phyloP scores from a whole-genome alignment of 176 grass and related monocot genomes.

The Chloris gayana region DNA sequence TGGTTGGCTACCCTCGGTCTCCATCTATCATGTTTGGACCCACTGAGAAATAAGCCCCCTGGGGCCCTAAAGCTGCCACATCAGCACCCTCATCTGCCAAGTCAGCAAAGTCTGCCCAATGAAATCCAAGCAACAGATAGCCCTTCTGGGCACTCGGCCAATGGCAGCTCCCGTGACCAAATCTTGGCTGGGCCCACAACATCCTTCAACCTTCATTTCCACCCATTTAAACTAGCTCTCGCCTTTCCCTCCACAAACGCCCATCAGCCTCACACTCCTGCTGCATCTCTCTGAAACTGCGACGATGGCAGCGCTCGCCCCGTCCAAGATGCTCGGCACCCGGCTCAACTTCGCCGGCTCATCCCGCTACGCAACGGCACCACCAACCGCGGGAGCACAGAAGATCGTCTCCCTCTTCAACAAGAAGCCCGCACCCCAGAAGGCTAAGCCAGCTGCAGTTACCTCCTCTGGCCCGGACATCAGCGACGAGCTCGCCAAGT shows the following conservation, averaged over 20 bases:
- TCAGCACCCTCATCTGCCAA: conserved; percentile 69
- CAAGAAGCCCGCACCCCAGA: conserved; percentile 56
- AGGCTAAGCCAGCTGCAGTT: conserved; percentile 48
- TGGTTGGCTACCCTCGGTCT: conserved; percentile 20
- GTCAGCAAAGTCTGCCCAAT: conserved; percentile 60
- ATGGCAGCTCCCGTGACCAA: conserved; percentile 55
- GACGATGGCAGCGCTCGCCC: conserved; percentile 55
- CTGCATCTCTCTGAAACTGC: neutral
- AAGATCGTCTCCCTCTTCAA: conserved; percentile 77
- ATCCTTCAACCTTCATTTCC: conserved; percentile 54
- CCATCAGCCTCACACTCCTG: conserved; percentile 31
- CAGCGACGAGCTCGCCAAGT: conserved; percentile 89
- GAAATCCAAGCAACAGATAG: conserved; percentile 64
- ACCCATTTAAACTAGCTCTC: conserved; percentile 74
- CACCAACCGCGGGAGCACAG: conserved; percentile 26
- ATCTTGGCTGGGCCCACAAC: conserved; percentile 66
- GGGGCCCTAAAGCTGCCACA: conserved; percentile 40
- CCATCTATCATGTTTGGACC: conserved; percentile 39
- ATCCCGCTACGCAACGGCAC: conserved; percentile 30
- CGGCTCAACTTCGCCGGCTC: conserved; percentile 46
- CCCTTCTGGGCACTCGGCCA: conserved; percentile 41
- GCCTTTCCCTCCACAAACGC: conserved; percentile 40
- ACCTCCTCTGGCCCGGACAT: conserved; percentile 42
- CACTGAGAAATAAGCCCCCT: conserved; percentile 21
- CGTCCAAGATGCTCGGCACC: conserved; percentile 71